Evolutionary conservation across 371 early-diverging fungal species (phyloP), one percentile per base, ranked within the genome.

Genomic region (Actinomucor elegans): DNA sequence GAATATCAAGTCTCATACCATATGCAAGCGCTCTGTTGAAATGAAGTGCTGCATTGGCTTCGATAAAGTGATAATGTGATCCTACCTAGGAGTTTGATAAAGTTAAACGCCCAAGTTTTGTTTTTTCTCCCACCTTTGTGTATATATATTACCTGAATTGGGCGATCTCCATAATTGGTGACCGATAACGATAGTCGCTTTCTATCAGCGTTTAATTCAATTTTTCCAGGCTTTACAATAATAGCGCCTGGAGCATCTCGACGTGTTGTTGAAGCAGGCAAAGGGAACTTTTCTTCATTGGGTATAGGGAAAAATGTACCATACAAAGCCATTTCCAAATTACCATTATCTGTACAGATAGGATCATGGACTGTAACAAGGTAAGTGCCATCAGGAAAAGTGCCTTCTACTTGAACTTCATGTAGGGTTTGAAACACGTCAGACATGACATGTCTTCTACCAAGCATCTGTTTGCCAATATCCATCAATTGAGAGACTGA

Each of bases 11-110:
- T 3, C 94, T 81, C 57, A 80, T 80, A 9, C 94, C 95, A 64
- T 94, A 94, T 0, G 95, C 82, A 9, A 85, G 52, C 0, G 68
- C 73, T 10, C 97, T 88, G 66, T 95, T 94, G 75, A 97, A 94
- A 44, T 60, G 55, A 5, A 97, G 76, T 8, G 60, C 58, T 11
- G 84, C 77, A 68, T 97, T 95, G 44, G 89, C 79, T 66, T 97
- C 97, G 48, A 94, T 91, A 55, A 97, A 91, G 55, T 94, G 97
- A 69, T 84, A 95, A 75, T 97, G 97, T 0, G 93, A 92, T 1
- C 97, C 97, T 32, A 97, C 87, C 57, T 57, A 36, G 7, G 8
- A 11, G 12, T 21, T 20, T 5, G 7, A 28, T 9, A 6, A 6
- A 27, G 18, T 12, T 24, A 31, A 40, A 4, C 10, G 31, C 38